phyloP scores from a whole-genome alignment of 139 green algal genomes.

The Raphidocelis subcapitata region DNA sequence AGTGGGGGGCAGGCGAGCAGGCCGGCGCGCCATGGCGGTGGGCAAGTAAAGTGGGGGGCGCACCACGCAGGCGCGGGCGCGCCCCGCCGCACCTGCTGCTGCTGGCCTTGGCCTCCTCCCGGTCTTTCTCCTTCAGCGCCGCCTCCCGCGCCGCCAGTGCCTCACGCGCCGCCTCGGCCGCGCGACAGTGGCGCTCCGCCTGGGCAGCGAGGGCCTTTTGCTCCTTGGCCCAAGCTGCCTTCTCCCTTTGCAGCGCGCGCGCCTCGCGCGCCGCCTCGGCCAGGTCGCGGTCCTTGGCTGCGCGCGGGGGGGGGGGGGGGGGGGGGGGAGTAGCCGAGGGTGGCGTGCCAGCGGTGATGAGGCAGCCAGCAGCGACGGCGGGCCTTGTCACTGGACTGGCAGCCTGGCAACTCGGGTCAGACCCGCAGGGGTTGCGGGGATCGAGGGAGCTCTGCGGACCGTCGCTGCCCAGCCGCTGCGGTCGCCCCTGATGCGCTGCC shows the following conservation, averaged over 20 bases:
- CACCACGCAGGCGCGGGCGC: not conserved
- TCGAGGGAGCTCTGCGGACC: too few relatives aligned
- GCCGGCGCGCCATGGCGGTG: not conserved
- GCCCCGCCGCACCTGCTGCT: slow-evolving; percentile 36
- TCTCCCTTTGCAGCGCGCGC: slow-evolving; percentile 31
- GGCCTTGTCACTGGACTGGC: too few relatives aligned
- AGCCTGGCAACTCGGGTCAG: too few relatives aligned
- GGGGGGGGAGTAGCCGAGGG: not conserved
- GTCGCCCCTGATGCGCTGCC: not conserved
- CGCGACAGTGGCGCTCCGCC: slow-evolving; percentile 5
- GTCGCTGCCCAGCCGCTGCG: too few relatives aligned
- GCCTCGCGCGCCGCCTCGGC: slow-evolving; percentile 26
- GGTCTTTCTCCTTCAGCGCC: slow-evolving; percentile 35
- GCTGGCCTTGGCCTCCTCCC: slow-evolving; percentile 32
- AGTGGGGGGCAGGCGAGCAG: slow-evolving; percentile 20
- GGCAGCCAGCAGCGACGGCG: too few relatives aligned
- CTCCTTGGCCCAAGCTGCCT: slow-evolving; percentile 19
- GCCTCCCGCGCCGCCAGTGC: slow-evolving; percentile 33
- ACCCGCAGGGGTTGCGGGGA: not conserved
- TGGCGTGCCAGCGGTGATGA: too few relatives aligned
- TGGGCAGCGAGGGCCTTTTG: slow-evolving; percentile 43
- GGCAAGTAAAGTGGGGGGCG: not conserved
- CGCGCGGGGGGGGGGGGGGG: not conserved
- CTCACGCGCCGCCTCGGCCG: slow-evolving; percentile 17
- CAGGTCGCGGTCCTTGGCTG: slow-evolving; percentile 39